Evolutionary conservation across 176 grass and related monocot genomes (phyloP).

Genomic region (Tillandsia leiboldiana): DNA sequence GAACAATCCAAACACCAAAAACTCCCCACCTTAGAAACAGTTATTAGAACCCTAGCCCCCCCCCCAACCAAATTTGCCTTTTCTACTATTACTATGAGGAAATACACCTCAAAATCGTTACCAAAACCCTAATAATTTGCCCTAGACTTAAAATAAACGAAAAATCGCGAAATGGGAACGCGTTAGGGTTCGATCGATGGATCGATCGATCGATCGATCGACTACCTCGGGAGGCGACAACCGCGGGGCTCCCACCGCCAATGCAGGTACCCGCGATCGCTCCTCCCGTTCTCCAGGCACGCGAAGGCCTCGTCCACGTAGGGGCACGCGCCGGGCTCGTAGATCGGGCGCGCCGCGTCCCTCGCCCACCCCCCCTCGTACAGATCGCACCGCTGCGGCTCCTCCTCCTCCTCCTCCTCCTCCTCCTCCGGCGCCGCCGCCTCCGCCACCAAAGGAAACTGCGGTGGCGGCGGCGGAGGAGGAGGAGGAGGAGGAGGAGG

Average conservation of each 20-base stretch:
- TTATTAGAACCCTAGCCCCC: too few relatives aligned
- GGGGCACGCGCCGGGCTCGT: conserved; percentile 61
- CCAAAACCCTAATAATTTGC: neutral
- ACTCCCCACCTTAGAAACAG: too few relatives aligned
- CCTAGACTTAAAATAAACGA: neutral
- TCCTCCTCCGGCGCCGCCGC: neutral
- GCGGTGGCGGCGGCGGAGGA: neutral
- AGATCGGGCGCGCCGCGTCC: conserved; percentile 51
- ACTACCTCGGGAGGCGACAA: conserved; percentile 63
- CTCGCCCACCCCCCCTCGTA: conserved; percentile 72
- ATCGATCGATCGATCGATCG: neutral
- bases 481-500: neutral
- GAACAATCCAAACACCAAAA: neutral
- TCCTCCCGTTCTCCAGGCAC: conserved; percentile 61
- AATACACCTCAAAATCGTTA: too few relatives aligned
- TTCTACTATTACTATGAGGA: too few relatives aligned
- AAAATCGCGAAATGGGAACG: neutral
- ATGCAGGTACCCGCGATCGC: conserved; percentile 50
- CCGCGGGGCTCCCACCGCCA: conserved; percentile 75
- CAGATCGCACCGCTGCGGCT: conserved; percentile 40
- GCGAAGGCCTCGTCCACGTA: conserved; percentile 89
- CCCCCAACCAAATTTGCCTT: too few relatives aligned
- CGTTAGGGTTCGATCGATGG: neutral
- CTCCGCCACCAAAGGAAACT: neutral
- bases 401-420: neutral